phyloP scores from a whole-genome alignment of 2,329 filamentous ascomycete species.

The Scedosporium apiospermum region DNA sequence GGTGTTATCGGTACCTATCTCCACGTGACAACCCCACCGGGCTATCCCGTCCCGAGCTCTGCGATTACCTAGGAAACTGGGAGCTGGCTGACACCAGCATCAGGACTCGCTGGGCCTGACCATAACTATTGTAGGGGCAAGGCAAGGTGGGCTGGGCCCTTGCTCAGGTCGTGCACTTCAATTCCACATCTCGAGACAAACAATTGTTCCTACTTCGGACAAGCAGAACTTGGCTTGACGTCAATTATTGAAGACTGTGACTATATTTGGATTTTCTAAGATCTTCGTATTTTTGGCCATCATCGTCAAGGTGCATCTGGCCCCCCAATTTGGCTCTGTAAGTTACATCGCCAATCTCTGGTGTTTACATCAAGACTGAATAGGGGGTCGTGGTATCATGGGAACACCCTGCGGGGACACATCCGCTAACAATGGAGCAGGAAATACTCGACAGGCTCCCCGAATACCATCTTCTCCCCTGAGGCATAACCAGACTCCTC shows the following conservation, averaged over 20 bases:
- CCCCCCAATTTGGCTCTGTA: neutral
- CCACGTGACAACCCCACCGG: neutral
- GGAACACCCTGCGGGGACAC: neutral
- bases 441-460: neutral
- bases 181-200: neutral
- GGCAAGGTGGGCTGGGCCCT: neutral
- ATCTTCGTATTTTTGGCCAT: neutral
- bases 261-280: neutral
- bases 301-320: neutral
- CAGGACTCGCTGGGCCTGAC: neutral
- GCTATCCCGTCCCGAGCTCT: neutral
- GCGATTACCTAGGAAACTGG: neutral
- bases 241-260: neutral
- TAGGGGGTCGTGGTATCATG: neutral
- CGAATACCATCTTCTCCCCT: neutral
- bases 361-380: constrained; percentile 4
- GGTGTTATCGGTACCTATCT: neutral
- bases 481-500: neutral
- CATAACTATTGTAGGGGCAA: neutral
- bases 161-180: neutral
- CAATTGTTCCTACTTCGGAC: neutral
- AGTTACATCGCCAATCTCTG: neutral
- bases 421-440: neutral
- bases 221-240: neutral
- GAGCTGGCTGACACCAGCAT: neutral